A percentile compares a stretch with the other conserved stretches of the same genome.
These are phyloP conservation scores for Xylaria nigripes DNA, from an alignment of 495 filamentous ascomycete genomes.

Conservation along the genomic window DNA sequence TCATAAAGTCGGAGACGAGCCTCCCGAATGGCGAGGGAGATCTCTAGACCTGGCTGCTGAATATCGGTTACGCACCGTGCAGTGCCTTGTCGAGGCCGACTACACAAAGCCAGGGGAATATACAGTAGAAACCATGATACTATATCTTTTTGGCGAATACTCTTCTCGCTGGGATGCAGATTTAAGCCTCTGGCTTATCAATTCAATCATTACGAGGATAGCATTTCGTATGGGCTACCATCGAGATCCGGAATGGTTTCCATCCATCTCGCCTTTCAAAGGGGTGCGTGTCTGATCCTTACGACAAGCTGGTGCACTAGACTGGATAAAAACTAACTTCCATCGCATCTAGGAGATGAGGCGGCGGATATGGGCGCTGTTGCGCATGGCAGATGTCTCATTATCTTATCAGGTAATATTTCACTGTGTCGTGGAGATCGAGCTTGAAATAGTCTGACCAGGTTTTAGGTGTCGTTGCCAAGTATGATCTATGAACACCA, in stretches of 20 bases:
- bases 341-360: constrained; percentile 62
- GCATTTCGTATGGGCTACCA: constrained; percentile 96
- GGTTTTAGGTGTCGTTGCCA: constrained; percentile 56
- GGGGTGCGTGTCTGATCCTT: constrained; percentile 37
- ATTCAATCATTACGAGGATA: constrained; percentile 71
- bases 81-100: constrained; percentile 80
- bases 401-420: constrained; percentile 69
- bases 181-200: constrained; percentile 70
- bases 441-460: constrained; percentile 25
- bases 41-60: constrained; percentile 68
- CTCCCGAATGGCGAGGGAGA: constrained; percentile 69
- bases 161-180: constrained; percentile 72
- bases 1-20: constrained; percentile 81
- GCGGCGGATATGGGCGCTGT: constrained; percentile 77
- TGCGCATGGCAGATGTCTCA: constrained; percentile 71
- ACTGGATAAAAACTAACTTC: constrained; percentile 4
- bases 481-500: constrained; percentile 76
- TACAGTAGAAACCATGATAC: constrained; percentile 81
- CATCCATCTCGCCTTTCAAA: constrained; percentile 75
- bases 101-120: constrained; percentile 80
- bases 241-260: constrained; percentile 77
- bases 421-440: too few relatives aligned
- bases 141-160: constrained; percentile 79
- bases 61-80: constrained; percentile 74
- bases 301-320: not conserved